phyloP scores from a whole-genome alignment of 2,329 filamentous ascomycete species.

The Fusarium sp. region DNA sequence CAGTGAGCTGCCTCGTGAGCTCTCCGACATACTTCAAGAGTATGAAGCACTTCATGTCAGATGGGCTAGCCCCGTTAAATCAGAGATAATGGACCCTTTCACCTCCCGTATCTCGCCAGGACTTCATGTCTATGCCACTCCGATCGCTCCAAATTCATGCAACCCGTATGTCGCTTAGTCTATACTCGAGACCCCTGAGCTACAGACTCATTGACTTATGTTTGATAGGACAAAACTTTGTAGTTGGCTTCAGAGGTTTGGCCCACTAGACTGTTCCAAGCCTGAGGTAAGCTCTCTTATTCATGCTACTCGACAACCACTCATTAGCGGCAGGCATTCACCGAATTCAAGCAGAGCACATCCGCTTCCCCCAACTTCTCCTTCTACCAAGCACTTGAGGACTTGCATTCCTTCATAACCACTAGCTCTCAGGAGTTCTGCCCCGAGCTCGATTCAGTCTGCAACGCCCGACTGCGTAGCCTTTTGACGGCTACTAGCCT shows the following conservation, averaged over 20 bases:
- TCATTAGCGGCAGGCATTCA: conserved; percentile 65
- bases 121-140: conserved; percentile 82
- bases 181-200: not conserved
- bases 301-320: not conserved
- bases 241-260: conserved; percentile 68
- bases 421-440: conserved; percentile 68
- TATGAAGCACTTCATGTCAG: conserved; percentile 80
- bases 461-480: conserved; percentile 58
- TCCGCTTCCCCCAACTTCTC: conserved; percentile 68
- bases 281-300: conserved; percentile 41
- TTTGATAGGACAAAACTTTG: conserved; percentile 63
- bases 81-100: conserved; percentile 74
- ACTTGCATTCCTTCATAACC: conserved; percentile 63
- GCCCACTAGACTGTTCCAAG: conserved; percentile 64
- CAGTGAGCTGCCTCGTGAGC: conserved; percentile 76
- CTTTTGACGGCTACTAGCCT: conserved; percentile 69
- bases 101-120: conserved; percentile 81
- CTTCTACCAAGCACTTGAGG: conserved; percentile 74
- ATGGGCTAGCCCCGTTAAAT: conserved; percentile 73
- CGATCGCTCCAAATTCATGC: conserved; percentile 45
- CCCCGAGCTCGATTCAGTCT: conserved; percentile 56
- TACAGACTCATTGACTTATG: not conserved
- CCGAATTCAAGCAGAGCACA: conserved; percentile 54
- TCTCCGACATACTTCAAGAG: conserved; percentile 70
- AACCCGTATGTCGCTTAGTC: conserved; percentile 38